Conservation (phyloP, 129 eudicot species). For the carrot (Daucus carota) region DNA sequence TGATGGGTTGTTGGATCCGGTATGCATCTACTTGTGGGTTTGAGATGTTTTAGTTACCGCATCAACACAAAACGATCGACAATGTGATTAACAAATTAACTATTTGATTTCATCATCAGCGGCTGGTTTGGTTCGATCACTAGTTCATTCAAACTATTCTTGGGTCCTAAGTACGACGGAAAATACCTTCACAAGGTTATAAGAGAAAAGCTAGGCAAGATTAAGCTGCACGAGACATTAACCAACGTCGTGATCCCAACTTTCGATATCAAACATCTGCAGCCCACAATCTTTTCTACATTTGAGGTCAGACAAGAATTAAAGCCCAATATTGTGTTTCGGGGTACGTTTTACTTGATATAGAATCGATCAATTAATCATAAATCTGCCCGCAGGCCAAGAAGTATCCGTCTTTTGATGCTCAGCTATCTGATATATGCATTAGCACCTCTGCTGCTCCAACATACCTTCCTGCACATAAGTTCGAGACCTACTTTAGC, state of each 20-base stretch:
- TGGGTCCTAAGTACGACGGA: slow-evolving; percentile 53
- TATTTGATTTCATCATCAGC: slow-evolving; percentile 7
- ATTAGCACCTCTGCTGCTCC: slow-evolving; percentile 51
- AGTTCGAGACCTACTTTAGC: slow-evolving; percentile 23
- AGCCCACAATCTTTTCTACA: slow-evolving; percentile 54
- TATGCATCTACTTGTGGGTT: too few relatives aligned
- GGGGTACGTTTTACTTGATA: too few relatives aligned
- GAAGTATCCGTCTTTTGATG: slow-evolving; percentile 24
- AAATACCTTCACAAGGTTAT: slow-evolving; percentile 32
- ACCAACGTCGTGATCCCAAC: slow-evolving; percentile 63
- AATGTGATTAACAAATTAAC: neutral
- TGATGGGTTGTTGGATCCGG: too few relatives aligned
- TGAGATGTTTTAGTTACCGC: too few relatives aligned
- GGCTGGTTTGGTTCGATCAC: slow-evolving; percentile 18
- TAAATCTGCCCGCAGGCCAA: slow-evolving; percentile 17
- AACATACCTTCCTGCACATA: slow-evolving; percentile 52
- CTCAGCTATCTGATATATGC: slow-evolving; percentile 48
- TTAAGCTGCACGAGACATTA: slow-evolving; percentile 35
- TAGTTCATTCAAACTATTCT: slow-evolving; percentile 8
- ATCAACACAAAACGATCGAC: neutral
- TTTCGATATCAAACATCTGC: slow-evolving; percentile 46
- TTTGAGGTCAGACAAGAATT: slow-evolving; percentile 29
- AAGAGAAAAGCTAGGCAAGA: slow-evolving; percentile 26
- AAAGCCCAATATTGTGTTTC: neutral
- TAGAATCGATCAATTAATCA: neutral